Base-by-base conservation (phyloP, 345 rosid species). In the Corchorus capsularis region DNA sequence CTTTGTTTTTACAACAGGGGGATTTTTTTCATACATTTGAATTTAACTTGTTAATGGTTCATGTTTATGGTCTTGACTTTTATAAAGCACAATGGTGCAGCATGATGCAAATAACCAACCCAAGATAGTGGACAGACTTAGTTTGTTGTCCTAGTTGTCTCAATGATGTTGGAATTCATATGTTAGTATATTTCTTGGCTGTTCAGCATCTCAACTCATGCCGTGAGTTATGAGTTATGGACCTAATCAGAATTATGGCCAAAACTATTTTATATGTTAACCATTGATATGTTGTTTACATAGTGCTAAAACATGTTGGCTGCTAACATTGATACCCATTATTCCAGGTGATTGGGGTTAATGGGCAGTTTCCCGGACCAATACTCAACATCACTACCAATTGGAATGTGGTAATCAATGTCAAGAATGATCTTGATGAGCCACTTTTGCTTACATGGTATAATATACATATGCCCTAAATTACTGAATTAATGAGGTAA, bases 361-460 rank as follows among this genome's bases (percentile, higher is more conserved):
- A 91, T 53, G 86, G 94, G 79, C 85, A 83, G 63, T 89, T 89
- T 71, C 97, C 96, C 1, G 97, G 97, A 34, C 97, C 96, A 4
- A 69, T 86, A 50, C 88, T 93, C 46, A 91, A 91, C 45, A 83
- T 92, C 35, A 93, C 97, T 32, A 86, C 91, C 12, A 91, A 93
- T 73, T 89, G 93, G 92, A 89, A 93, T 79, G 84, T 93, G 43
- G 85, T 85, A 64, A 54, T 93, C 43, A 93, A 93, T 67, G 89
- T 92, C 78, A 90, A 83, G 88, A 90, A 92, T 55, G 79, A 88
- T 78, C 90, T 92, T 14, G 91, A 92, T 27, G 92, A 89, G 84
- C 87, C 96, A 32, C 73, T 92, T 77, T 89, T 92, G 72, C 83
- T 93, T 64, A 92, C 97, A 71, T 93, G 98, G 98, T 92, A 87